A percentile compares a stretch with the other conserved stretches of the same genome.
Conservation (phyloP, 495 filamentous ascomycete species). For the Tuber umbilicatum region DNA sequence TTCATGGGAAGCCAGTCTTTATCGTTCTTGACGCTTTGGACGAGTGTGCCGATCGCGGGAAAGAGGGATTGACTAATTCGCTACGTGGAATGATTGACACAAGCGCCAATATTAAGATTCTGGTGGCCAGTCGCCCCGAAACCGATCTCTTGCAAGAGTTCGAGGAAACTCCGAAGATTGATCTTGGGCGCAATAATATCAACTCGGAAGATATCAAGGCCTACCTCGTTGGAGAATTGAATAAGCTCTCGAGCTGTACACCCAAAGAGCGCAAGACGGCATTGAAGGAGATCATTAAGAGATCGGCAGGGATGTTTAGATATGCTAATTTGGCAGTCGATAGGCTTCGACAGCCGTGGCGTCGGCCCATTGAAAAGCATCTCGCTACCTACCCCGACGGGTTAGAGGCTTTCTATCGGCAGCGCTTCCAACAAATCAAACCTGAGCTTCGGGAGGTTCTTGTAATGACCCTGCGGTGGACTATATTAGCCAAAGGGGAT, state of each 20-base stretch:
- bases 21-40: constrained; percentile 39
- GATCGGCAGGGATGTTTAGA: constrained; percentile 21
- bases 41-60: constrained; percentile 30
- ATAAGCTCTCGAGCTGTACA: constrained; percentile 9
- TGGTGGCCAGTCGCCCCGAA: constrained; percentile 17
- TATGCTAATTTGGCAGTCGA: constrained; percentile 20
- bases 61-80: constrained; percentile 10
- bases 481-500: constrained; percentile 15
- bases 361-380: constrained; percentile 12
- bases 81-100: constrained; percentile 6
- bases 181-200: constrained; percentile 7
- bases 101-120: constrained; percentile 7
- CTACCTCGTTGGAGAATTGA: constrained; percentile 14
- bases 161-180: constrained; percentile 7
- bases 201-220: constrained; percentile 21
- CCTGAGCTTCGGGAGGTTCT: constrained; percentile 18
- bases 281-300: constrained; percentile 15
- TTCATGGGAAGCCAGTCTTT: constrained; percentile 20
- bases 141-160: constrained; percentile 5
- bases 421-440: constrained; percentile 17
- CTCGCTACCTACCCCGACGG: constrained; percentile 12
- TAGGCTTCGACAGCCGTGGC: constrained; percentile 18
- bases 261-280: constrained; percentile 15
- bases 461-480: constrained; percentile 16
- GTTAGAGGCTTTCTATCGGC: constrained; percentile 17